Base-by-base conservation (phyloP, 345 rosid genomes). In the Odontarrhena argentea region DNA sequence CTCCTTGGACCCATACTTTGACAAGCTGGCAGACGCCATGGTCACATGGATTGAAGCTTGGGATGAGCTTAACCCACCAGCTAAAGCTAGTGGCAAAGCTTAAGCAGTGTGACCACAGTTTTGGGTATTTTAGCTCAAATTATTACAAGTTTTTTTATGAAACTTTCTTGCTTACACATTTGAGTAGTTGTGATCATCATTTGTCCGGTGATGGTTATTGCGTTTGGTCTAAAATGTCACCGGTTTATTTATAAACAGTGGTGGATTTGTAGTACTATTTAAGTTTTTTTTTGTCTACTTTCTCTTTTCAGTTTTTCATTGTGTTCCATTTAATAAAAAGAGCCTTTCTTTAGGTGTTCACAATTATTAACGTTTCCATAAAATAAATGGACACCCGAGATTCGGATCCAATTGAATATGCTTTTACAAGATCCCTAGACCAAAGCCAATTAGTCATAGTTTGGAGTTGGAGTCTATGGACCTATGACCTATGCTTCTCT, bases 11-110 rank as follows among this genome's bases (percentile, higher is more conserved):
- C 94, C 97, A 0, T 91, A 88, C 82, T 91, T 91, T 26, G 92
- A 87, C 60, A 91, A 85, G 78, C 87, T 91, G 22, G 83, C 92
- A 1, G 94, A 88, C 40, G 97, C 96, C 71, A 91, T 91, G 97
- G 85, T 88, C 36, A 85, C 92, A 26, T 91, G 97, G 97, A 88
- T 91, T 57, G 94, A 88, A 25, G 96, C 96, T 69, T 91, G 97
- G 97, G 97, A 91, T 34, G 96, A 91, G 80, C 92, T 91, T 47
- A 91, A 91, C 90, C 82, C 89, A 46, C 15, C 77, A 41, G 52
- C 70, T 42, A 49, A 42, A 11, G 55, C 81, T 14, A 85, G 69
- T 12, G 86, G 81, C 77, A 79, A 78, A 55, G 83, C 91, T 60
- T 75, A 79, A 49, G 72, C 63, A 46, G 30, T 44, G 18, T 8